Conservation (phyloP, 225 moss, liverwort and hornwort species). For the Thuidium tamariscinum region DNA sequence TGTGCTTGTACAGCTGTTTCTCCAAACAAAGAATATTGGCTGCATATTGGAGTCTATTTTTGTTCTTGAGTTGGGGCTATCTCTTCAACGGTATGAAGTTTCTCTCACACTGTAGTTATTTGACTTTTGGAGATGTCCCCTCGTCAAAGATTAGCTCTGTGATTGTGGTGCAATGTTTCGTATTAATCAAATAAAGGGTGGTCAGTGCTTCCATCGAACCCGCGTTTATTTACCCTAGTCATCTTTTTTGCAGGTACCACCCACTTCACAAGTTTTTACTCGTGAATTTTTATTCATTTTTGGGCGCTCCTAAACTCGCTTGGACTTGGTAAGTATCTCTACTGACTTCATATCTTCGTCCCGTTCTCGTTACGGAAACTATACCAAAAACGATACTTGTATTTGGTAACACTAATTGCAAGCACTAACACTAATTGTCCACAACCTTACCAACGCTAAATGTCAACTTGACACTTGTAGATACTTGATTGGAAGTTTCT, state of each 20-base stretch:
- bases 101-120: background rate
- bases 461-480: background rate
- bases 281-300: conserved; percentile 58
- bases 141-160: background rate
- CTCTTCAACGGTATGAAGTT: conserved; percentile 59
- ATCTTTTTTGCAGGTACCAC: conserved; percentile 53
- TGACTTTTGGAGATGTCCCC: background rate
- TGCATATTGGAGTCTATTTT: conserved; percentile 86
- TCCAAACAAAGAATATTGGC: conserved; percentile 65
- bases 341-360: background rate
- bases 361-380: background rate
- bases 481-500: background rate
- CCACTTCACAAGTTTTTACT: conserved; percentile 84
- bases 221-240: background rate
- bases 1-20: conserved; percentile 48
- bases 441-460: background rate
- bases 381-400: background rate
- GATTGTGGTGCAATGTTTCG: background rate
- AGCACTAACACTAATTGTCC: background rate
- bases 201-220: background rate
- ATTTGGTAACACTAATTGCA: background rate
- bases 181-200: background rate
- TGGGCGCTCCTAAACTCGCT: conserved; percentile 67
- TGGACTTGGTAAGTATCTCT: conserved; percentile 54
- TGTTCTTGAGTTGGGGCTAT: conserved; percentile 79